Base-by-base conservation (phyloP, 108 stramenopile species). In the Cyclotella kingstonii region DNA sequence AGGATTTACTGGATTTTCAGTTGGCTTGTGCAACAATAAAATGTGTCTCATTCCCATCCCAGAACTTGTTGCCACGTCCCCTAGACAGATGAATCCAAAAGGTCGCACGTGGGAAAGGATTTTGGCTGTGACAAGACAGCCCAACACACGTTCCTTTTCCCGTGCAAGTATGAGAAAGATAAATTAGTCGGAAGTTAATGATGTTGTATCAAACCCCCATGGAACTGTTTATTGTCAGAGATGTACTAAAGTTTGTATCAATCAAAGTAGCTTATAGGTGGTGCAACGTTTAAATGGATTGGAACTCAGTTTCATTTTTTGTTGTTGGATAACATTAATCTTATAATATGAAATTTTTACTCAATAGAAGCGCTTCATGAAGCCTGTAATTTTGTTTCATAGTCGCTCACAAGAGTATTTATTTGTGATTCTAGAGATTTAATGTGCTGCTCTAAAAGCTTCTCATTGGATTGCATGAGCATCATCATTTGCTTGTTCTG, bases 101-200 rank as follows among this genome's bases (percentile, higher is more conserved):
- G 98, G 98, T 14, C 77, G 98, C 38, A 98, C 96, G 4, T 98
- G 96, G 96, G 98, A 99, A 60, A 83, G 98, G 6, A 90, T 99
- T 19, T 53, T 99, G 54, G 80, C 89, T 18, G 61, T 92, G 19
- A 99, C 98, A 5, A 75, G 91, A 2, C 98, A 99, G 71, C 98
- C 98, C 5, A 97, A 94, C 68, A 90, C 93, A 4, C 43, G 49
- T 30, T 18, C 34, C 41, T 50, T 59, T 14, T 21, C 21, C 30
- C 34, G 48, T 36, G n/a, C 9, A 34, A 60, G 60, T 47, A 30
- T 46, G 11, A 3, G 15, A 6, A 31, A 30, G 45, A 18, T 3
- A 3, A 1, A 18, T 4, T 14, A 18, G 45, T 2, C 23, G 10
- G 45, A 46, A 18, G 18, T 22, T 19, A 10, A 22, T 7, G 10